These are phyloP conservation scores for Pugionium cornutum DNA, from an alignment of 345 rosid species.

Conservation along the genomic window DNA sequence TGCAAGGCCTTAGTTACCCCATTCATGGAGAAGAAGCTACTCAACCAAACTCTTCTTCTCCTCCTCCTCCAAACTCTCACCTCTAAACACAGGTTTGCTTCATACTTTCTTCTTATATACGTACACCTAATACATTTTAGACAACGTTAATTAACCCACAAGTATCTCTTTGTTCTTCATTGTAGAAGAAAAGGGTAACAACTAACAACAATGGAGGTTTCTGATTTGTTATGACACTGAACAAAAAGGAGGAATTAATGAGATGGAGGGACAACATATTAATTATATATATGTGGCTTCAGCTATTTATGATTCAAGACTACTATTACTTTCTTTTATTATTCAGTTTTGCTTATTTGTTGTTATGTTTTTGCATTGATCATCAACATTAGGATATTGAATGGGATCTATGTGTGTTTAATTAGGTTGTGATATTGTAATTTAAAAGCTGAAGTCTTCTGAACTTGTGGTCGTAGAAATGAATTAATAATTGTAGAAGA, in stretches of 20 bases:
- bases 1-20: too few species aligned
- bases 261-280: too few species aligned
- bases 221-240: constrained; percentile 18
- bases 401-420: too few species aligned
- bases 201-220: constrained; percentile 29
- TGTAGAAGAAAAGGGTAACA: constrained; percentile 7
- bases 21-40: constrained; percentile 49
- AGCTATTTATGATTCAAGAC: too few species aligned
- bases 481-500: constrained; percentile 6
- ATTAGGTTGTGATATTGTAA: not conserved
- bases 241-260: constrained; percentile 1
- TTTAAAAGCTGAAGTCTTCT: constrained; percentile 1
- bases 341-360: too few species aligned
- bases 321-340: too few species aligned
- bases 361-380: too few species aligned
- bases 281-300: too few species aligned
- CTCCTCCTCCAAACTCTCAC: constrained; percentile 45
- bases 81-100: constrained; percentile 31
- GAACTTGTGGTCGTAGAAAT: constrained; percentile 10
- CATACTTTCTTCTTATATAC: too few species aligned
- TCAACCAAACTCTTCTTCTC: constrained; percentile 48
- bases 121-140: not conserved
- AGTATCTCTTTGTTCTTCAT: constrained; percentile 11
- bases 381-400: too few species aligned
- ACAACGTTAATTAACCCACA: not conserved